Evolutionary conservation across 2,329 filamentous ascomycete species (phyloP).

Genomic region (Rutstroemia sp.): DNA sequence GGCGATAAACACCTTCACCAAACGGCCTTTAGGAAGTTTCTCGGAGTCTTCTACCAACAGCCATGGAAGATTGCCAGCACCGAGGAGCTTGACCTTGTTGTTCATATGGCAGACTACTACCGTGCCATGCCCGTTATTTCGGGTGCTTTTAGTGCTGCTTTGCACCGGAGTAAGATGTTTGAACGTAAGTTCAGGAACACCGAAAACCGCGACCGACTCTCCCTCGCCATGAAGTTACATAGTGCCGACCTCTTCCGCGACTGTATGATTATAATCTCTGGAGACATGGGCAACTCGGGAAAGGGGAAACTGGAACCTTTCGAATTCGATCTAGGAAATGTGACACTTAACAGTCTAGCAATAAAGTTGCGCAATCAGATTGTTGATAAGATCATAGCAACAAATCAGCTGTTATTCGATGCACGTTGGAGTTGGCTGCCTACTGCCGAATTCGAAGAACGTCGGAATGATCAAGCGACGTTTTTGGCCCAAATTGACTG

Average conservation of each 20-base stretch:
- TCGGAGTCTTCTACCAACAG: neutral
- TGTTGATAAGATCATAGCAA: neutral
- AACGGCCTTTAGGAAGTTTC: neutral
- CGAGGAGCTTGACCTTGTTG: too few species aligned
- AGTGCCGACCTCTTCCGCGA: neutral
- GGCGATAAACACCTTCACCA: neutral
- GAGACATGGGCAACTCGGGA: neutral
- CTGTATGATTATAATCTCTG: neutral
- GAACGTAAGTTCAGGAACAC: neutral
- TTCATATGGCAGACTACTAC: constrained; percentile 3
- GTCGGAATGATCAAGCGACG: neutral
- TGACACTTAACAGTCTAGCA: neutral
- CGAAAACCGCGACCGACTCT: neutral
- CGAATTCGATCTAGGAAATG: neutral
- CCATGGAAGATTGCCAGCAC: neutral
- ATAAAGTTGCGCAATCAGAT: neutral
- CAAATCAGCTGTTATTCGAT: too few species aligned
- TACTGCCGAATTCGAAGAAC: neutral
- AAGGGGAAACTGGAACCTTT: neutral
- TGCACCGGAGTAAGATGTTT: neutral
- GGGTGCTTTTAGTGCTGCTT: neutral
- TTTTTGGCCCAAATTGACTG: too few species aligned
- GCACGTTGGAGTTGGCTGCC: too few species aligned
- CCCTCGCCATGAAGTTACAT: neutral
- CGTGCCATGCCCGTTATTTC: neutral